Percentiles rank a stretch among this genome's conserved stretches.
These are phyloP conservation scores for Saturnispora zaruensis DNA, from an alignment of 805 yeast species.

Conservation along the genomic window DNA sequence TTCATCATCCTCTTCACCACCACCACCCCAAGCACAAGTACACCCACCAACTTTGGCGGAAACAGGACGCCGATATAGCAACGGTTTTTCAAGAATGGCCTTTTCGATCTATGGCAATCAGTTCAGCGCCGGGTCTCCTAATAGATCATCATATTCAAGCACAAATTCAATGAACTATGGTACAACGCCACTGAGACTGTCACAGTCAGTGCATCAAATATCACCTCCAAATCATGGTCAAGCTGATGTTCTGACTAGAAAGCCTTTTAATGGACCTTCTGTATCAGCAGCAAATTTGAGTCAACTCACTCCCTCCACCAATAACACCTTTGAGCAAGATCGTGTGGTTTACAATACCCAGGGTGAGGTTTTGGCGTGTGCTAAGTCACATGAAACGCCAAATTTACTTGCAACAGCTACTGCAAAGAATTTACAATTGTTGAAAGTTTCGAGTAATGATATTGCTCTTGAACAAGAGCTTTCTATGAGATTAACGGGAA, in stretches of 20 bases:
- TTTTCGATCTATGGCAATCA: slow-evolving; percentile 47
- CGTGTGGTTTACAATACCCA: slow-evolving; percentile 24
- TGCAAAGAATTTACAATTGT: slow-evolving; percentile 33
- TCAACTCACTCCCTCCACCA: slow-evolving; percentile 13
- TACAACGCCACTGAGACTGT: slow-evolving; percentile 10
- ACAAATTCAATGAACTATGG: background rate
- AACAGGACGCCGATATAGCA: slow-evolving; percentile 24
- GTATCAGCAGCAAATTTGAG: background rate
- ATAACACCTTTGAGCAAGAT: slow-evolving; percentile 17
- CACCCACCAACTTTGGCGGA: slow-evolving; percentile 19
- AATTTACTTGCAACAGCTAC: slow-evolving; percentile 35
- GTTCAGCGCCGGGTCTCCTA: slow-evolving; percentile 3
- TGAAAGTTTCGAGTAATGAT: slow-evolving; percentile 28
- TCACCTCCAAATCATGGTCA: slow-evolving; percentile 1
- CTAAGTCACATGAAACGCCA: slow-evolving; percentile 28
- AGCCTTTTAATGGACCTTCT: background rate
- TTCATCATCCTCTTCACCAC: slow-evolving; percentile 1
- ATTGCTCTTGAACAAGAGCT: slow-evolving; percentile 31
- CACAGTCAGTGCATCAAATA: slow-evolving; percentile 9
- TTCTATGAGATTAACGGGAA: slow-evolving; percentile 19
- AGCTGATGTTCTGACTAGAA: background rate
- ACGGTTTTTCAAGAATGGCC: slow-evolving; percentile 44
- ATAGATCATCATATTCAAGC: slow-evolving; percentile 6
- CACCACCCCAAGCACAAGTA: slow-evolving; percentile 14
- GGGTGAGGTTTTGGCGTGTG: slow-evolving; percentile 29